phyloP scores from a whole-genome alignment of 179 eudicot genomes.

The Drosera spatulata region DNA sequence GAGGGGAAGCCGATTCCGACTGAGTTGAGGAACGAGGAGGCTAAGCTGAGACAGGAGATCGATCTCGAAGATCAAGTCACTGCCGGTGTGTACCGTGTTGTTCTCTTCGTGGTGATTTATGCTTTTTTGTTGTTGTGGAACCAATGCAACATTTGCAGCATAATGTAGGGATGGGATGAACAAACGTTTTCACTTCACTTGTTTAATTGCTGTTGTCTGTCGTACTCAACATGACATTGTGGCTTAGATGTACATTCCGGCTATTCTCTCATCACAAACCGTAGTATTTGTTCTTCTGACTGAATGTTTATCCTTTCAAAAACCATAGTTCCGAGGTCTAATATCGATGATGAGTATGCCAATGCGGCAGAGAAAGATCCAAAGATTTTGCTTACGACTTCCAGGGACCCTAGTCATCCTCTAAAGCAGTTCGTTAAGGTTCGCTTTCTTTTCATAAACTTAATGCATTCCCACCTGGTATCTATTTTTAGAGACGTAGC shows the following conservation, averaged over 20 bases:
- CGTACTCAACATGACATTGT: not conserved
- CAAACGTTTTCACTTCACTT: no score
- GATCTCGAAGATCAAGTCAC: slow-evolving; percentile 87
- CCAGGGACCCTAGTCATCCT: slow-evolving; percentile 94
- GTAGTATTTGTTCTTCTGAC: not conserved
- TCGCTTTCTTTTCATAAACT: slow-evolving; percentile 1
- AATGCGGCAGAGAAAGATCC: slow-evolving; percentile 77
- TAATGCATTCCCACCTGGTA: not conserved
- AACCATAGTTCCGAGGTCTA: slow-evolving; percentile 48
- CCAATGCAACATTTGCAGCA: no score
- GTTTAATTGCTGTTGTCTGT: no score
- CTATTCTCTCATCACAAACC: not conserved
- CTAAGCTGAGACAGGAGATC: slow-evolving; percentile 73
- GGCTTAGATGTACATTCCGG: not conserved
- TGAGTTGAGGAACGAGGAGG: slow-evolving; percentile 87
- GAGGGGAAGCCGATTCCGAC: slow-evolving; percentile 98
- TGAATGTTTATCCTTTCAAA: slow-evolving; percentile 1
- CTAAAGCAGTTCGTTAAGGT: slow-evolving; percentile 91
- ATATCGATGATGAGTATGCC: slow-evolving; percentile 88
- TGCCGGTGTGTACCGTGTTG: slow-evolving; percentile 34
- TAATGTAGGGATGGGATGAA: no score
- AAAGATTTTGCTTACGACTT: slow-evolving; percentile 81
- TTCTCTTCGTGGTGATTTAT: not conserved
- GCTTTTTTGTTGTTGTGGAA: not conserved
- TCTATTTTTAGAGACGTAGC: not conserved